phyloP scores from a whole-genome alignment of 805 yeast species.

The Suhomyces xylopsoci region DNA sequence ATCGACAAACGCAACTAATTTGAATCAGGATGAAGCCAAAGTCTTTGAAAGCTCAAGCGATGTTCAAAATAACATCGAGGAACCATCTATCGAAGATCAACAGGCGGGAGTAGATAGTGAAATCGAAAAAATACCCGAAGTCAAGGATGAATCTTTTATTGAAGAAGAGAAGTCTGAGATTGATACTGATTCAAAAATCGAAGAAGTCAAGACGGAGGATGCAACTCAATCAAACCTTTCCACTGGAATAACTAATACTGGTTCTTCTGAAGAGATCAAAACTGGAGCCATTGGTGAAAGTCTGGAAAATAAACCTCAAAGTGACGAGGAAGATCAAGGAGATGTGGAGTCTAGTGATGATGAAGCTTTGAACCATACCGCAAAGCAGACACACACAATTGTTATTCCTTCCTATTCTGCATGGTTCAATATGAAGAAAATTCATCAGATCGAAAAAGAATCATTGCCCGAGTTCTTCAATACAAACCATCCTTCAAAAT shows the following conservation, averaged over 20 bases:
- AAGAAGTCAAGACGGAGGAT: background rate
- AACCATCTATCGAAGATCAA: slow-evolving; percentile 3
- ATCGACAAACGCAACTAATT: background rate
- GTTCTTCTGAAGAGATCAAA: background rate
- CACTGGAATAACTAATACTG: background rate
- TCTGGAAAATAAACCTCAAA: background rate
- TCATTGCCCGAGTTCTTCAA: slow-evolving; percentile 87
- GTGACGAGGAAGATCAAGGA: slow-evolving; percentile 4
- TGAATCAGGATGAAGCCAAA: background rate
- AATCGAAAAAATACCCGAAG: background rate
- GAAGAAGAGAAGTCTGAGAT: slow-evolving; percentile 3
- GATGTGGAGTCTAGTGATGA: slow-evolving; percentile 4
- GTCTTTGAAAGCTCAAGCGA: background rate
- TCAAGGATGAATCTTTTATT: background rate
- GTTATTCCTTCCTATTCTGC: slow-evolving; percentile 83
- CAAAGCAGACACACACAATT: slow-evolving; percentile 73
- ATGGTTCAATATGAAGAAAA: slow-evolving; percentile 75
- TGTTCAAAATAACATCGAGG: background rate
- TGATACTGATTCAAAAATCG: background rate
- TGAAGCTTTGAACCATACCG: slow-evolving; percentile 3
- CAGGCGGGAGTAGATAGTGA: background rate
- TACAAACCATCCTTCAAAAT: slow-evolving; percentile 67
- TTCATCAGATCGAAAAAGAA: slow-evolving; percentile 76
- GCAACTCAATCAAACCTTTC: background rate
- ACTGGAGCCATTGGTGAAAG: slow-evolving; percentile 3